Evolutionary conservation across 2,329 filamentous ascomycete genomes (phyloP), one percentile per base, ranked within the genome.

Genomic region (Fusarium brevicatenulatum): DNA sequence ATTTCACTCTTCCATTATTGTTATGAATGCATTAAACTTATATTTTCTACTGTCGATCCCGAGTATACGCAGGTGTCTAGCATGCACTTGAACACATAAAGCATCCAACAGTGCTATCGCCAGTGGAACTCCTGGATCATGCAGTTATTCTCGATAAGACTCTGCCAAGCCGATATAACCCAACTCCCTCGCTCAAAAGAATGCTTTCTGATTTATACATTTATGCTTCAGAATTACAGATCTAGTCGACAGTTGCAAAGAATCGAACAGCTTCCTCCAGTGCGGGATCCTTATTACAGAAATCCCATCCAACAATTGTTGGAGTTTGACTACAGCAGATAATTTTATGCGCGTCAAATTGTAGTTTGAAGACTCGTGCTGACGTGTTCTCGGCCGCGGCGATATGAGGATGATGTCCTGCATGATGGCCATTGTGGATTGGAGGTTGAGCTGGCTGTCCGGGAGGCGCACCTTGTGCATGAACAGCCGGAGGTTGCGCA

Each of bases 231-330:
- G 34, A 11, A 34, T 23, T 40, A 5, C 30, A 54, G 9, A 39
- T 61, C 75, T 73, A 83, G 62, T 83, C 87, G 46, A 91, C 85
- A 5, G 88, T 86, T 59, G 87, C 91, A 80, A 97, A 97, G 79
- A 97, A 97, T 40, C 89, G 88, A 72, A 91, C 90, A 11, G 92
- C 93, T 79, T 93, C 91, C 62, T 94, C 90, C 59, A 98, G 88
- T 75, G 97, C 92, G 62, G 88, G 83, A 73, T 99, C 95, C 9
- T 90, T 92, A 75, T 95, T 94, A 66, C 95, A 96, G 86, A 98
- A 99, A 81, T 99, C 96, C 96, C 96, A 99, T 1, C 95, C 96
- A 1, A 98, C 94, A 78, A 99, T 98, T 21, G 92, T 91, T 43
- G 91, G 91, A 63, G 96, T 94, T 81, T 98, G 95, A 72, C 93